A percentile compares a stretch with the other conserved stretches of the same genome.
phyloP scores from a whole-genome alignment of 257 asterid genomes.

The Solanum sitiens region DNA sequence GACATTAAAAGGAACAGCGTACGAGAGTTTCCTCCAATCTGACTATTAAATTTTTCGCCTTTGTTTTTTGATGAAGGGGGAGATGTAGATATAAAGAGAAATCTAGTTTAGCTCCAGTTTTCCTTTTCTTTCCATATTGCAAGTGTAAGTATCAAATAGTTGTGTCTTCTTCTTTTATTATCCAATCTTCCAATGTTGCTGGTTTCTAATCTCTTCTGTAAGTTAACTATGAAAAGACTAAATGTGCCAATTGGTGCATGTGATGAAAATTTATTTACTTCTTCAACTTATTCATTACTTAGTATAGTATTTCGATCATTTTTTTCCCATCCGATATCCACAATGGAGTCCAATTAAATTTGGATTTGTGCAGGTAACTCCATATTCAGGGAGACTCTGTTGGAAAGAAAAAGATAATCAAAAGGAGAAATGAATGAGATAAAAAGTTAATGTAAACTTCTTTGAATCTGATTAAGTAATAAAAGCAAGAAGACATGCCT shows the following conservation, averaged over 20 bases:
- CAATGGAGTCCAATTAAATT: not conserved
- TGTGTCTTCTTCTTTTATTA: not conserved
- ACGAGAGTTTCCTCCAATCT: slow-evolving; percentile 49
- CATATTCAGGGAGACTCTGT: not conserved
- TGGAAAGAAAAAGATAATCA: too few relatives aligned
- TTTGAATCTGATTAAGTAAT: too few relatives aligned
- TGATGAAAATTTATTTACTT: not conserved
- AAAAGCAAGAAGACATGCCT: too few relatives aligned
- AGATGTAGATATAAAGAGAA: not conserved
- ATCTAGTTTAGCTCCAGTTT: not conserved
- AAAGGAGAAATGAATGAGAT: too few relatives aligned
- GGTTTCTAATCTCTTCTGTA: not conserved
- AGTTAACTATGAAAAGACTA: not conserved
- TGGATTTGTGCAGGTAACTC: not conserved
- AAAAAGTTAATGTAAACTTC: too few relatives aligned
- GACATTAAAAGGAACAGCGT: slow-evolving; percentile 55
- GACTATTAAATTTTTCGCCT: slow-evolving; percentile 36
- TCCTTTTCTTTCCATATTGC: not conserved
- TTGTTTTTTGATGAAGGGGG: slow-evolving; percentile 17
- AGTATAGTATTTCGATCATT: not conserved
- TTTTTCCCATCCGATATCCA: too few relatives aligned
- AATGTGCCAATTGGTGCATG: not conserved
- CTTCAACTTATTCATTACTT: not conserved
- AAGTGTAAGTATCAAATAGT: not conserved
- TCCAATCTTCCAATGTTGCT: not conserved